A percentile compares a stretch with the other conserved stretches of the same genome.
These are phyloP conservation scores for Evernia prunastri DNA, from an alignment of 495 filamentous ascomycete genomes.

Conservation along the genomic window DNA sequence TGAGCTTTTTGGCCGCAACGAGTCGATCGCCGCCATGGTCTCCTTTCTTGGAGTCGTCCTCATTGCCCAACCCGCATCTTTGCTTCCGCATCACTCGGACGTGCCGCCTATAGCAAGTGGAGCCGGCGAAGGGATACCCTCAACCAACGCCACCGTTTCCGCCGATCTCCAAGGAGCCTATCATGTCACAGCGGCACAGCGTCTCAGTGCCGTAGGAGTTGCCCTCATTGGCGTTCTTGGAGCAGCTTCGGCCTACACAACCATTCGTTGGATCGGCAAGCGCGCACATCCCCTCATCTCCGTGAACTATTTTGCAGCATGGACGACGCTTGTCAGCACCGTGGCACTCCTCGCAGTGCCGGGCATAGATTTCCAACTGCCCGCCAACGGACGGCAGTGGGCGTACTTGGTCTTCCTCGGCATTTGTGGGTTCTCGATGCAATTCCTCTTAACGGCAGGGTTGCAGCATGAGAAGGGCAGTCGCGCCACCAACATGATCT, in stretches of 20 bases:
- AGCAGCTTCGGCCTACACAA: slow-evolving; percentile 66
- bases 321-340: slow-evolving; percentile 60
- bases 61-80: slow-evolving; percentile 68
- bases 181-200: slow-evolving; percentile 54
- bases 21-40: slow-evolving; percentile 68
- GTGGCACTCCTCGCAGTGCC: slow-evolving; percentile 52
- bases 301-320: slow-evolving; percentile 78
- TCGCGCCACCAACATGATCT: slow-evolving; percentile 82
- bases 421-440: slow-evolving; percentile 73
- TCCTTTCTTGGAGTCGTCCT: slow-evolving; percentile 76
- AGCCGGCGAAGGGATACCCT: slow-evolving; percentile 22
- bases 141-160: slow-evolving; percentile 23
- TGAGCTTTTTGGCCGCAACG: slow-evolving; percentile 72
- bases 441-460: slow-evolving; percentile 80
- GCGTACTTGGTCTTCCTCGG: slow-evolving; percentile 60
- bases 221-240: slow-evolving; percentile 79
- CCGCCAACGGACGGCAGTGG: slow-evolving; percentile 60
- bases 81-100: slow-evolving; percentile 32
- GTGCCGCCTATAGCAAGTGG: slow-evolving; percentile 24
- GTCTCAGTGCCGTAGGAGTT: slow-evolving; percentile 63
- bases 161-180: slow-evolving; percentile 28
- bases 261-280: slow-evolving; percentile 77
- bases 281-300: slow-evolving; percentile 77
- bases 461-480: slow-evolving; percentile 60
- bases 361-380: slow-evolving; percentile 52